Conservation (phyloP, 805 yeast genomes). For the Blastobotrys terrestris region DNA sequence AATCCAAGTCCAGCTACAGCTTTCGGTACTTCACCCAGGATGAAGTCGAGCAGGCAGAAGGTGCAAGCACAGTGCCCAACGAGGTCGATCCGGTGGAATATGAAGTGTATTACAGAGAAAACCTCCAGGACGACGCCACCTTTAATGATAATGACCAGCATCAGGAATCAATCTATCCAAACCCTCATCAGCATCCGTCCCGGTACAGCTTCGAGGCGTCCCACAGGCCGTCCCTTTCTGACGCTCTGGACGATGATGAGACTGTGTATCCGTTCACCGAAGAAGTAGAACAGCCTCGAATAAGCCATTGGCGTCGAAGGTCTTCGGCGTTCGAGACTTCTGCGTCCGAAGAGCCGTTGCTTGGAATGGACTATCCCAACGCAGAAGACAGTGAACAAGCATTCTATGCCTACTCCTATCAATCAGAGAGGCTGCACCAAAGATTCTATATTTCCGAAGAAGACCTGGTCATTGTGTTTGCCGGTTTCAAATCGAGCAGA, state of each 20-base stretch:
- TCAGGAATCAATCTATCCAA: constrained; percentile 5
- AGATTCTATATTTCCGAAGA: constrained; percentile 92
- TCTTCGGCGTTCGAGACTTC: constrained; percentile 15
- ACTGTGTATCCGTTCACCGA: constrained; percentile 5
- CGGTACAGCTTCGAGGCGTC: constrained; percentile 8
- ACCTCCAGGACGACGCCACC: constrained; percentile 17
- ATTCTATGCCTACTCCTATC: constrained; percentile 4
- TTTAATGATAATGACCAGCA: constrained; percentile 32
- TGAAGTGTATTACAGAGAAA: constrained; percentile 17
- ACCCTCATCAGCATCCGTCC: constrained; percentile 11
- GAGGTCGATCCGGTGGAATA: constrained; percentile 31
- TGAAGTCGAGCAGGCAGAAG: constrained; percentile 82
- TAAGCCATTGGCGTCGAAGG: constrained; percentile 6
- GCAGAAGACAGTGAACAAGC: constrained; percentile 9
- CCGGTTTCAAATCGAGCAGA: constrained; percentile 65
- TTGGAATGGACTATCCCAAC: constrained; percentile 8
- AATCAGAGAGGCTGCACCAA: constrained; percentile 41
- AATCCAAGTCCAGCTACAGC: constrained; percentile 26
- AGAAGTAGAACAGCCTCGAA: constrained; percentile 4
- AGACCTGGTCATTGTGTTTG: constrained; percentile 89
- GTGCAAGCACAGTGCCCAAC: constrained; percentile 62
- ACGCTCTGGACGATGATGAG: constrained; percentile 5
- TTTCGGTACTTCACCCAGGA: constrained; percentile 80
- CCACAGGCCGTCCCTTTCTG: constrained; percentile 3
- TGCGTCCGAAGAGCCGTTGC: constrained; percentile 6